Base-by-base conservation (phyloP, 2,329 filamentous ascomycete species). In the Fusarium irregulare region DNA sequence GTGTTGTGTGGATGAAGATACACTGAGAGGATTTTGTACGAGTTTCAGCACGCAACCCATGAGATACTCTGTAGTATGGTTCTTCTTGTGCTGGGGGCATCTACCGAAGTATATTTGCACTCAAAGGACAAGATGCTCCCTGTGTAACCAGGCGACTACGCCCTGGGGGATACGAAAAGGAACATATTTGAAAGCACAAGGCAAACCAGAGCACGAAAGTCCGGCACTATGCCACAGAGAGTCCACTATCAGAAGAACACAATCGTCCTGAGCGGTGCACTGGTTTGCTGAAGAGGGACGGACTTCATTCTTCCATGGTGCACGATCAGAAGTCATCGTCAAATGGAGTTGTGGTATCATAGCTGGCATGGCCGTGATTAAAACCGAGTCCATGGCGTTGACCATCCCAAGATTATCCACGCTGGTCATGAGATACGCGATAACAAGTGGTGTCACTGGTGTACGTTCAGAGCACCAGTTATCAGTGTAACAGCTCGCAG, bases 61-160 rank as follows among this genome's bases (percentile, higher is more conserved):
- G 48, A 20, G 46, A 40, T 53, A 65, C 59, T 45, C 23, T 55
- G 48, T 42, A 49, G 37, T 45, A 34, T 54, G 48, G 30, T 47
- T 37, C 27, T 32, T 11, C 21, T 62, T 30, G 50, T 48, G 47
- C 42, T 16, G 50, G 56, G 59, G 56, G 41, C 28, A 71, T 71
- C 64, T 71, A 71, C 68, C 64, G 68, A 71, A 56, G 44, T 30
- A 68, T 27, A 42, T 27, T 56, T 45, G 44, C 41, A 41, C 51
- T n/a, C 23, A 25, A 71, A 27, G 20, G 47, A 40, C 51, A 25
- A 56, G 64, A 53, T 53, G 5, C 40, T 60, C 23, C 25, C 45
- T 68, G 64, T 68, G 46, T 57, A 11, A 71, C 68, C 41, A 44
- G 30, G 40, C 23, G 41, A 60, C 30, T 23, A 16, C 37, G 28